phyloP scores from a whole-genome alignment of 2,329 filamentous ascomycete genomes.

The Stemphylium lycopersici region DNA sequence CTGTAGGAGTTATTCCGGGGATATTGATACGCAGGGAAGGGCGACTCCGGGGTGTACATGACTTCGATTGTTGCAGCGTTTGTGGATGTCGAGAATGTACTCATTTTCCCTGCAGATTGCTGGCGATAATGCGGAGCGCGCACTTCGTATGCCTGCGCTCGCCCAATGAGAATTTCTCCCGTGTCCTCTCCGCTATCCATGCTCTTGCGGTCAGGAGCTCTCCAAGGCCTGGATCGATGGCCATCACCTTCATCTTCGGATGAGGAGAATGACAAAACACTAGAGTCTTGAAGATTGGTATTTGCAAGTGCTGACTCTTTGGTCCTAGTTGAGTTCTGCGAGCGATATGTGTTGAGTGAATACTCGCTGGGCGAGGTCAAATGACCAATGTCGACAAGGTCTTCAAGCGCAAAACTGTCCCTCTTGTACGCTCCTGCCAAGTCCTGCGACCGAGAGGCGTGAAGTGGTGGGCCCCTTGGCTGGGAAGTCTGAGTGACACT shows the following conservation, averaged over 20 bases:
- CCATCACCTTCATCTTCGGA: slow-evolving; percentile 47
- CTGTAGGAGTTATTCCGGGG: slow-evolving; percentile 25
- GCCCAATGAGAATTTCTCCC: slow-evolving; percentile 46
- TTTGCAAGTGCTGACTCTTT: slow-evolving; percentile 43
- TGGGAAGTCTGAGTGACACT: slow-evolving; percentile 27
- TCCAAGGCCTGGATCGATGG: slow-evolving; percentile 12
- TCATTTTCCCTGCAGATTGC: slow-evolving; percentile 41
- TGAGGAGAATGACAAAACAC: slow-evolving; percentile 50
- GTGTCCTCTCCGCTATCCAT: slow-evolving; percentile 42
- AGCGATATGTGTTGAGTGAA: slow-evolving; percentile 36
- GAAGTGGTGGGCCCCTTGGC: slow-evolving; percentile 8
- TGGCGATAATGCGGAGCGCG: slow-evolving; percentile 29
- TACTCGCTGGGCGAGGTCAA: slow-evolving; percentile 40
- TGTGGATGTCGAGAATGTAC: slow-evolving; percentile 43
- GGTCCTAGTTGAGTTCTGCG: slow-evolving; percentile 36
- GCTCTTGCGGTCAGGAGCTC: slow-evolving; percentile 39
- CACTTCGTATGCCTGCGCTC: slow-evolving; percentile 47
- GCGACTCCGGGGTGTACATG: slow-evolving; percentile 45
- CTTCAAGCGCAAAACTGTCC: slow-evolving; percentile 30
- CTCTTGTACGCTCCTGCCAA: slow-evolving; percentile 19
- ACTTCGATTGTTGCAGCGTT: slow-evolving; percentile 49
- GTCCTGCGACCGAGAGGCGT: slow-evolving; percentile 21
- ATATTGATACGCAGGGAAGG: slow-evolving; percentile 26
- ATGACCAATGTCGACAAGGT: slow-evolving; percentile 27
- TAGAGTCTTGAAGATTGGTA: slow-evolving; percentile 46